Base-by-base conservation (phyloP, 163 green algal genomes). In the Chlorella variabilis region DNA sequence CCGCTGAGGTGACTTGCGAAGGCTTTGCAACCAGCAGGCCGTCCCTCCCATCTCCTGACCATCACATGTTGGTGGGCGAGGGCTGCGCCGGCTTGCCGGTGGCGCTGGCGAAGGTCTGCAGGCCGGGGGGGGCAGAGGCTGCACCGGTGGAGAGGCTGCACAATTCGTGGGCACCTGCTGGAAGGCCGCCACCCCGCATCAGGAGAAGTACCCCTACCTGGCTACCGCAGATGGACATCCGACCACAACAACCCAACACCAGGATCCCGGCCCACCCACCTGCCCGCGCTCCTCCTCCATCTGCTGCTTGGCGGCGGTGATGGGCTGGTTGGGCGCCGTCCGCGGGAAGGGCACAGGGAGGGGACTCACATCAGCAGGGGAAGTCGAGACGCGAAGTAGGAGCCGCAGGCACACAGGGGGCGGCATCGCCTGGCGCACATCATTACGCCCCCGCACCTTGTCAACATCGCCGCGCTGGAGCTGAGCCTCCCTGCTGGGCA, bases 261-360 rank as follows among this genome's bases (percentile, higher is more conserved):
- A n/a, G 9, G 25, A 29, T 31, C 4, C 51, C 5, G 29, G 8
- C n/a, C 1, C 11, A 21, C 70, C 25, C 73, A 80, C 75, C 75
- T 81, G 75, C 56, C 75, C 75, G 4, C 75, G 75, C 39, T 81
- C 75, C 41, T 81, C 59, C 31, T 81, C 75, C 75, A 81, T 81
- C 2, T 36, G n/a, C 29, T 81, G 75, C 75, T 81, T 81, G 2
- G 75, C 75, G 0, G 75, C 75, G 3, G 59, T 81, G n/a, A 81
- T 45, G 29, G 58, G 75, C 59, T 81, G 75, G 31, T 73, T 81
- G 75, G 75, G 75, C 2, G 41, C 75, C 1, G 29, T 59, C 75
- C 73, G 73, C 71, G 34, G 8, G 1, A 3, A 48, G n/a, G n/a
- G n/a, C n/a, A n/a, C n/a, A n/a, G n/a, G n/a, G n/a, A n/a, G n/a